Conservation (phyloP, 1,284 basidiomycete genomes). For the Sanghuangporus weigelae region DNA sequence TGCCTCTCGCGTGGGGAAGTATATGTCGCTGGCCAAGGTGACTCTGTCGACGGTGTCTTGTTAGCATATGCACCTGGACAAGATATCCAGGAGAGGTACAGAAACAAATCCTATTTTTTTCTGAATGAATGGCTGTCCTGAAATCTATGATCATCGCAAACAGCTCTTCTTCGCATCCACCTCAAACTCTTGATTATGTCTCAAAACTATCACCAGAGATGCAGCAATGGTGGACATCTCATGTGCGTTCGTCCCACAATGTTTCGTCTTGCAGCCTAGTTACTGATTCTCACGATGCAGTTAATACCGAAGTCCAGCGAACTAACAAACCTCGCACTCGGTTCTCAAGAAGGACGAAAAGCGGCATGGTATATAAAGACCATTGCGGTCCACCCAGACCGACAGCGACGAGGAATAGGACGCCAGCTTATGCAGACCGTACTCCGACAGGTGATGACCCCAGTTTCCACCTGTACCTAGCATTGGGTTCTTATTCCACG, state of each 20-base stretch:
- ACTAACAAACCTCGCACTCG: constrained; percentile 9
- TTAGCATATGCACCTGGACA: constrained; percentile 14
- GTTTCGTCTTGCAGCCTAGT: not conserved
- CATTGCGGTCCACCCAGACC: constrained; percentile 12
- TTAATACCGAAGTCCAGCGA: constrained; percentile 14
- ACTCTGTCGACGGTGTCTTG: constrained; percentile 10
- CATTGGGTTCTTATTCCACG: not conserved
- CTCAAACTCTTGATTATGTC: constrained; percentile 8
- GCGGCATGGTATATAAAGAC: constrained; percentile 11
- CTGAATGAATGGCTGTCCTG: not conserved
- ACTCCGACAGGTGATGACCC: constrained; percentile 3
- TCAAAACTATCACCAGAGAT: constrained; percentile 16
- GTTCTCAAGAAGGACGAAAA: constrained; percentile 10
- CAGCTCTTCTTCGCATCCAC: not conserved
- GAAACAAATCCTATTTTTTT: not conserved
- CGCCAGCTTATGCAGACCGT: constrained; percentile 15
- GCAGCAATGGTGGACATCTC: constrained; percentile 18
- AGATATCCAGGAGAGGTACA: constrained; percentile 10
- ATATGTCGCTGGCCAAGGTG: constrained; percentile 13
- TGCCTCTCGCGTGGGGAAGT: constrained; percentile 13
- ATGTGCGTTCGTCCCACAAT: constrained; percentile 4
- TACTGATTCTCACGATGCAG: constrained; percentile 2
- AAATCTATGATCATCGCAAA: not conserved
- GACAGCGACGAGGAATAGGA: constrained; percentile 12
- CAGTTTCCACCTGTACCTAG: not conserved